These are phyloP conservation scores for Plectosphaerella plurivora DNA, from an alignment of 2,329 filamentous ascomycete species.

Conservation along the genomic window DNA sequence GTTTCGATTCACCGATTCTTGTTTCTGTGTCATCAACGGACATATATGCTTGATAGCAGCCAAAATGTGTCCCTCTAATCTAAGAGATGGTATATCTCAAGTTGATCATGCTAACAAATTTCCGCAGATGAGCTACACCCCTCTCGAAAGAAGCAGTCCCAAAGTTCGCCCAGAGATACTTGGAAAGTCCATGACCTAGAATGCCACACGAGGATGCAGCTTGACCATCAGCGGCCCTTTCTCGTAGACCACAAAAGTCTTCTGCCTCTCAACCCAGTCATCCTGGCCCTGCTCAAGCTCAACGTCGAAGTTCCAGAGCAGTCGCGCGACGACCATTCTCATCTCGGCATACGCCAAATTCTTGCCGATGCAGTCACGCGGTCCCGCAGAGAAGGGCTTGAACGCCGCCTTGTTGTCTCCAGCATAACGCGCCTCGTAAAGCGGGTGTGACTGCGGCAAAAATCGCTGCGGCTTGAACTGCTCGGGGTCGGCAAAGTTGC, in stretches of 20 bases:
- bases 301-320: conserved; percentile 46
- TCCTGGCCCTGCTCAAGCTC: conserved; percentile 28
- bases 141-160: no score
- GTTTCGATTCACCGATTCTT: no score
- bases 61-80: no score
- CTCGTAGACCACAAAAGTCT: conserved; percentile 31
- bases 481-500: conserved; percentile 37
- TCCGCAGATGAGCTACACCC: no score
- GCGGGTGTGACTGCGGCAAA: not conserved
- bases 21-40: no score
- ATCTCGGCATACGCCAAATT: conserved; percentile 45
- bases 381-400: conserved; percentile 43
- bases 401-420: conserved; percentile 36
- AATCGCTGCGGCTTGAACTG: conserved; percentile 45
- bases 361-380: conserved; percentile 45
- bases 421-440: conserved; percentile 1
- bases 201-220: not conserved
- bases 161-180: no score
- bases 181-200: no score
- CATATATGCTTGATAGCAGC: no score
- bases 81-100: no score
- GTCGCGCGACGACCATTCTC: conserved; percentile 38
- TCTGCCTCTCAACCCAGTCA: conserved; percentile 32
- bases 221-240: conserved; percentile 1
- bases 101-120: no score